Evolutionary conservation across 208 protist genomes (phyloP), one percentile per base, ranked within the genome.

Genomic region (Leishmania lainsoni): DNA sequence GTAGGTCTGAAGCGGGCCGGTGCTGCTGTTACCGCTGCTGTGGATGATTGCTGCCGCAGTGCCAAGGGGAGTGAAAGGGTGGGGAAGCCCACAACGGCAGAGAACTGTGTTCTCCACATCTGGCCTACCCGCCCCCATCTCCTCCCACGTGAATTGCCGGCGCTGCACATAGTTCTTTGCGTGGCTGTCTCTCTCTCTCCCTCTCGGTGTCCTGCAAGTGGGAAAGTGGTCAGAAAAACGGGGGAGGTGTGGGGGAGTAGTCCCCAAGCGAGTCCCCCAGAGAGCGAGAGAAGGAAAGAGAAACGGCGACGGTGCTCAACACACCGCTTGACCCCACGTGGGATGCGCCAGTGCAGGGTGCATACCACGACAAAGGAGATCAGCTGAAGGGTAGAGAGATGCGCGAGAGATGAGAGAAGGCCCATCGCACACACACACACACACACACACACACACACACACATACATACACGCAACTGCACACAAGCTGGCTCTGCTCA

Each of bases 401-500:
- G 26, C 8, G n/a, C 17, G 26, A 32, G 26, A 22, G n/a, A 22
- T 29, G 12, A 32, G 39, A 32, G 5, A 45, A 32, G 29, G 12
- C n/a, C 4, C 29, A 70, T 45, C 5, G 12, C 70, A 74, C 39
- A 74, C 35, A n/a, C 45, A 74, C 69, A n/a, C 35, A 74, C 10
- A 74, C 69, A 74, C 42, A 56, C 8, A 74, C 69, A n/a, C n/a
- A n/a, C n/a, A n/a, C 70, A 74, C 39, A 74, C 35, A n/a, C 45
- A 74, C 69, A n/a, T 1, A 74, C 10, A 74, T 48, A 74, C 42
- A 56, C 8, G 58, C 69, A 39, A 39, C 35, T 39, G 35, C 35
- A 39, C 35, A 39, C 35, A 39, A 39, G 22, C 54, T 42, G 16
- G 8, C 29, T 8, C 17, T 29, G 12, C 10, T 9, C 35, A 54